These are phyloP conservation scores for Diplosphaera chodatii DNA, from an alignment of 139 green algal species.

Conservation along the genomic window DNA sequence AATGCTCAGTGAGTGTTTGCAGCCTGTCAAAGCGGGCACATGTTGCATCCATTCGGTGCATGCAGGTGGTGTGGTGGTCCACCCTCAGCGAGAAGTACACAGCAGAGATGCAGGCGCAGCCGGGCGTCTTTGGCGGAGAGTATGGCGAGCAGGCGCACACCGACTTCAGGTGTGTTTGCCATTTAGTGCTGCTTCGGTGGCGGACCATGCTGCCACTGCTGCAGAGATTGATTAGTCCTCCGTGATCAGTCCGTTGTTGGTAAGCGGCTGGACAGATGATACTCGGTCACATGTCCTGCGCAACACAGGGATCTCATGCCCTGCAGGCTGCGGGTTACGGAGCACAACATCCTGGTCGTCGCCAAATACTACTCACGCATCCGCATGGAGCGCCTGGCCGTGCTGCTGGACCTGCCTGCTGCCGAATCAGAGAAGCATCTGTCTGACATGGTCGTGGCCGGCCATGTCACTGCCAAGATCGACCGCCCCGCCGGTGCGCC, in stretches of 20 bases:
- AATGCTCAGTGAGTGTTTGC: no score
- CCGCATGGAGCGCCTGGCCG: slow-evolving; percentile 61
- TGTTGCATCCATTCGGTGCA: no score
- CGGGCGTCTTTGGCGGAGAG: slow-evolving; percentile 44
- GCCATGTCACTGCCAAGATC: slow-evolving; percentile 78
- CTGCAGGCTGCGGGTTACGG: slow-evolving; percentile 58
- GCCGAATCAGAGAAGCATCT: slow-evolving; percentile 87
- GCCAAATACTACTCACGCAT: slow-evolving; percentile 82
- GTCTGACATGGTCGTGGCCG: slow-evolving; percentile 80
- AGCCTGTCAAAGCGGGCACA: no score
- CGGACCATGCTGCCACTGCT: no score
- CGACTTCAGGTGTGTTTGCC: slow-evolving; percentile 5
- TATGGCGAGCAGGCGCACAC: slow-evolving; percentile 17
- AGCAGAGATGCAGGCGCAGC: slow-evolving; percentile 57
- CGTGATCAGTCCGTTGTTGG: no score
- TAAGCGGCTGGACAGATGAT: no score
- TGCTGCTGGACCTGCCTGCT: slow-evolving; percentile 74
- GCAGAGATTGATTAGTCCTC: no score
- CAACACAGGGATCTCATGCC: no score
- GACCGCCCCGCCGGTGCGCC: slow-evolving; percentile 76
- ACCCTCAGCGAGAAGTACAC: slow-evolving; percentile 55
- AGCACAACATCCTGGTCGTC: slow-evolving; percentile 95
- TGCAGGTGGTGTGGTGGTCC: slow-evolving; percentile 69
- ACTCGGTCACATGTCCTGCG: no score
- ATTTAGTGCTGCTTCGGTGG: no score